Evolutionary conservation across 441 rosid species (phyloP).

Genomic region (Pelargonium cotyledonis): DNA sequence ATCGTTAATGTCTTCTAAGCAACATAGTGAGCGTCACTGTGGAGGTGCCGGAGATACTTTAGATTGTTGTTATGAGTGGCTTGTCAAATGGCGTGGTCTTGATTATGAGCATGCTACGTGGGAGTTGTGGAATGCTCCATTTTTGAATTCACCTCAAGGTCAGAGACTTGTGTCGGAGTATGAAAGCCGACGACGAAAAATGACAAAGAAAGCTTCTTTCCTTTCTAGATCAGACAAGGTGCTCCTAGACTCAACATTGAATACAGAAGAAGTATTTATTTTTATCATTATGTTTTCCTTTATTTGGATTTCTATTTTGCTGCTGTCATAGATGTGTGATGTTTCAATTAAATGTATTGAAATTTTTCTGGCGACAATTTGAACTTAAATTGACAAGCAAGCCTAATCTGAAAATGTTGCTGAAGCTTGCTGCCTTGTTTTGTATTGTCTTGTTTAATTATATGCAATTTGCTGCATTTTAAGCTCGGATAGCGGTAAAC

Average conservation of each 20-base stretch:
- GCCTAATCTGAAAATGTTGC: neutral
- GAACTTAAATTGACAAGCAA: conserved; percentile 1
- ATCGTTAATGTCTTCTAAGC: conserved; percentile 21
- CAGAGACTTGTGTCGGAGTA: conserved; percentile 38
- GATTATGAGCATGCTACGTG: conserved; percentile 55
- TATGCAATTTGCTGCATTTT: neutral
- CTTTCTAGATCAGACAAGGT: conserved; percentile 31
- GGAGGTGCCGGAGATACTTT: conserved; percentile 12
- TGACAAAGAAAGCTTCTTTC: conserved; percentile 23
- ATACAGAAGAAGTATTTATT: too few species aligned
- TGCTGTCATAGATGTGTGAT: too few species aligned
- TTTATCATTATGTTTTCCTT: too few species aligned
- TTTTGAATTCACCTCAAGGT: conserved; percentile 33
- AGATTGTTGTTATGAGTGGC: conserved; percentile 42
- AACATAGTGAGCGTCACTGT: conserved; percentile 16
- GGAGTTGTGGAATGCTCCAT: conserved; percentile 46
- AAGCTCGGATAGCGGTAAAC: neutral
- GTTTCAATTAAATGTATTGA: too few species aligned
- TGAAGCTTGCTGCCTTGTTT: neutral
- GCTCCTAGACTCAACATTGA: neutral
- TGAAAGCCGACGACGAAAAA: conserved; percentile 34
- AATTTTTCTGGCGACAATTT: neutral
- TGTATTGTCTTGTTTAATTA: neutral
- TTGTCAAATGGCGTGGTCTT: conserved; percentile 62
- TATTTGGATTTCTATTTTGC: too few species aligned